Conservation (phyloP, 768 basidiomycete genomes). For the Tylopilus balloui region DNA sequence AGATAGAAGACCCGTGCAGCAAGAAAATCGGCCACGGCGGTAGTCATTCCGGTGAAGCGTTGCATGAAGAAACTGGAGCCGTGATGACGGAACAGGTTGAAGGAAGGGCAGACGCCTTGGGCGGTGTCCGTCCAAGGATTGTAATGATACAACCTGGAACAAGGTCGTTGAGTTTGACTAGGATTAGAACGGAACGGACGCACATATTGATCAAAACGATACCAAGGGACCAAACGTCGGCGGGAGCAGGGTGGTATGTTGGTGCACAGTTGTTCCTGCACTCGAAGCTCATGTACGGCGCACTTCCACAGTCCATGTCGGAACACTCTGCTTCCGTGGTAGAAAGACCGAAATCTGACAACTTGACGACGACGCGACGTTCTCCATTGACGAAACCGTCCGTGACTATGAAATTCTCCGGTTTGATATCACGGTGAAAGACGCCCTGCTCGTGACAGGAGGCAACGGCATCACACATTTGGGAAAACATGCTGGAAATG, state of each 20-base stretch:
- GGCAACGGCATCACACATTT: slow-evolving; percentile 98
- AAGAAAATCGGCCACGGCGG: slow-evolving; percentile 81
- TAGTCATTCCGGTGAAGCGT: slow-evolving; percentile 87
- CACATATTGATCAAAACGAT: slow-evolving; percentile 99
- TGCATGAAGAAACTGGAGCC: slow-evolving; percentile 84
- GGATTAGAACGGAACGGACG: slow-evolving; percentile 23
- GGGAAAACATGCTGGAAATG: slow-evolving; percentile 94
- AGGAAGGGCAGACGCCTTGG: slow-evolving; percentile 74
- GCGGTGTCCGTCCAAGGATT: slow-evolving; percentile 98
- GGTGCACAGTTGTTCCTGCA: slow-evolving; percentile 97
- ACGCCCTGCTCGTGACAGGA: slow-evolving; percentile 89
- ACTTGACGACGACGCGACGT: slow-evolving; percentile 91
- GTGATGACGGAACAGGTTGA: slow-evolving; percentile 71
- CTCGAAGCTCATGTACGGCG: slow-evolving; percentile 99
- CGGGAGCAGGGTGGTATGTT: slow-evolving; percentile 88
- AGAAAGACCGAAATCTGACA: slow-evolving; percentile 94
- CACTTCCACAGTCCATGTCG: slow-evolving; percentile 98
- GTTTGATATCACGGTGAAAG: slow-evolving; percentile 98
- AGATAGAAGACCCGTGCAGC: slow-evolving; percentile 81
- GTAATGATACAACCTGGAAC: slow-evolving; percentile 84
- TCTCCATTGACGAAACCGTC: slow-evolving; percentile 69
- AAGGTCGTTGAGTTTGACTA: slow-evolving; percentile 1
- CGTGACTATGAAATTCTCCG: slow-evolving; percentile 96
- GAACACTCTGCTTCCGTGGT: slow-evolving; percentile 84
- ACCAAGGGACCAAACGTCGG: slow-evolving; percentile 98